Evolutionary conservation across 306 rosid species (phyloP), one percentile per base, ranked within the genome.

Genomic region (Parietaria judaica): DNA sequence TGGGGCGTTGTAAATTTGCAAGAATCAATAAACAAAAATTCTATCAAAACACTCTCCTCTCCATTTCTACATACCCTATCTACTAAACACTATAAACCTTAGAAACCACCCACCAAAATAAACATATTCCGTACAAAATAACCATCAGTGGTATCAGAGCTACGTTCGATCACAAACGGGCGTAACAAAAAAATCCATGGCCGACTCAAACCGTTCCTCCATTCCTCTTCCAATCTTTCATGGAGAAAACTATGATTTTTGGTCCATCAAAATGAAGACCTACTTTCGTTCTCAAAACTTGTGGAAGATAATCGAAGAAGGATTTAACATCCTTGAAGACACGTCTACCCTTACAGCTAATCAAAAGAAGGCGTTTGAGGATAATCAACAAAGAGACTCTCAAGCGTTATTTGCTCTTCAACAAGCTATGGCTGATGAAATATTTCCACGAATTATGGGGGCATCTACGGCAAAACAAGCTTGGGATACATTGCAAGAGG

Each of bases 221-320:
- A 51, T 51, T 14, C 8, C 8, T n/a, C 23, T 50, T n/a, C 61
- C 58, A 4, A 37, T 59, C 5, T 60, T 61, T 31, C 45, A 3
- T 8, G 55, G 55, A 1, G 61, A 60, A 7, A 37, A 46, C 13
- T 55, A 54, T 12, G 73, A 60, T 2, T 53, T 50, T 5, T 61
- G 51, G 65, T 47, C 37, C 36, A 36, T 69, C n/a, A 41, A 37
- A 6, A 23, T 69, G 73, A 61, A 44, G 31, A 62, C 57, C 4
- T 37, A 52, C 4, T 44, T 63, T n/a, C 11, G 15, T 17, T 44
- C 64, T 54, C 63, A 54, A 43, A 38, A 61, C 6, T 8, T 70
- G 12, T 63, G 45, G 58, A 68, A 70, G 12, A 16, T 71, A 3
- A 51, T 63, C 0, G 51, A 54, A 3, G n/a, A 46, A 0, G 60